These are phyloP conservation scores for Sanghuangporus baumii DNA, from an alignment of 1,284 basidiomycete species.

Conservation along the genomic window DNA sequence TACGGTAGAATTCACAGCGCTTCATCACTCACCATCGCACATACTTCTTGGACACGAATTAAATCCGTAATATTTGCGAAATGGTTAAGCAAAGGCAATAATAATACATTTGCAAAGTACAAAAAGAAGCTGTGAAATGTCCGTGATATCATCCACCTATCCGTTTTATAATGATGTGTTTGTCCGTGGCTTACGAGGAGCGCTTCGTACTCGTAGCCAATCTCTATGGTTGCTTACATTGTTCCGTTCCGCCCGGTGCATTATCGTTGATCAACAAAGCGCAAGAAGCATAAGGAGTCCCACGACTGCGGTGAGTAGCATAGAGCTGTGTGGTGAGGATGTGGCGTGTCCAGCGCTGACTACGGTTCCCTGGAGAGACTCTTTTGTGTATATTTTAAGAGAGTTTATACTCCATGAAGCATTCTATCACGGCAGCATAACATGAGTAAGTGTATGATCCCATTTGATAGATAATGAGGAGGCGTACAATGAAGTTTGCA, in stretches of 20 bases:
- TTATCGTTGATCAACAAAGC: neutral
- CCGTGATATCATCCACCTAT: neutral
- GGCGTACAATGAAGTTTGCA: slow-evolving; percentile 37
- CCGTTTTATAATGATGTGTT: neutral
- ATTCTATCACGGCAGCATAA: slow-evolving; percentile 16
- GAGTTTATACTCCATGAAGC: slow-evolving; percentile 25
- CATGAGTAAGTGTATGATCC: neutral
- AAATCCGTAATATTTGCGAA: neutral
- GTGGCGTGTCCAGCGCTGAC: neutral
- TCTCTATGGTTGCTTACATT: neutral
- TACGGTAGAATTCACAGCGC: neutral
- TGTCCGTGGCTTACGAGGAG: neutral
- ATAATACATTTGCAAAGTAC: neutral
- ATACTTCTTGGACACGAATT: neutral
- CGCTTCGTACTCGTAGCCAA: neutral
- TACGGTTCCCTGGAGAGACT: slow-evolving; percentile 14
- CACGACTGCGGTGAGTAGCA: neutral
- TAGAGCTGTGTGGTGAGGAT: neutral
- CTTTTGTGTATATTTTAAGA: slow-evolving; percentile 22
- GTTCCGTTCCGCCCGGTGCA: neutral
- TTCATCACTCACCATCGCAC: neutral
- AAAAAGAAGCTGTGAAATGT: neutral
- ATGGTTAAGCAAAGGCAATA: neutral
- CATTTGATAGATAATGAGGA: neutral
- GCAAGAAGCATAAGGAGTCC: neutral